Base-by-base conservation (phyloP, 2,329 filamentous ascomycete species). In the Didymella sp. region DNA sequence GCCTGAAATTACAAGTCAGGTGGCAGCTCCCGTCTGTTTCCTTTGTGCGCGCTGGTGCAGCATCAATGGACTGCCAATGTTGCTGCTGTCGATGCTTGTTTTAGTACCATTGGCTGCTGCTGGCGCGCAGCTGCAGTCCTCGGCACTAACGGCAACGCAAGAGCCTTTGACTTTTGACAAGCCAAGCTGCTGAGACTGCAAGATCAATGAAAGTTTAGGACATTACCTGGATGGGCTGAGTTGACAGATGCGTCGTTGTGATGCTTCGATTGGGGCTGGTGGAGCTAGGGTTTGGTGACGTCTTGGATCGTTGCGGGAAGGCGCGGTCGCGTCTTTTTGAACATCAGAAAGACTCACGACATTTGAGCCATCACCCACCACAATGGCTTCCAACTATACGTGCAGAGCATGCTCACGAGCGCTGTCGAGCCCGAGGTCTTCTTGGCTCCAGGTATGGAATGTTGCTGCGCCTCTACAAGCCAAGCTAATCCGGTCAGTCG, bases 321-420 rank as follows among this genome's bases (percentile, higher is more conserved):
- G 62, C 65, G 66, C 66, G 64, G 57, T 64, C 62, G 60, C 67
- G 63, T 70, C 65, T 63, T 71, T 67, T 68, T 64, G 62, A 60
- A 60, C 17, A 21, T 43, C 22, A 27, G 27, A 25, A 48, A 22
- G n/a, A 13, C 17, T 9, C 30, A 43, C 27, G 19, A 21, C 44
- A 19, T 24, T 40, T 43, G 15, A 25, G 22, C 24, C 49, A 43
- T 25, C 44, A 33, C 50, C 49, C 47, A 52, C 59, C 35, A 58
- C 66, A 61, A 77, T 77, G 75, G 72, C 74, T 35, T 70, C 72
- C 45, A 69, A 59, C 53, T 76, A 71, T 63, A 74, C 71, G 6
- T 77, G 75, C 62, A 68, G 64, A 58, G 65, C 72, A 57, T 77
- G 75, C 63, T 69, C 68, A 2, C 61, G 62, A 51, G 70, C 72